phyloP scores from a whole-genome alignment of 2,329 filamentous ascomycete genomes.

The Berkeleyomyces rouxiae region DNA sequence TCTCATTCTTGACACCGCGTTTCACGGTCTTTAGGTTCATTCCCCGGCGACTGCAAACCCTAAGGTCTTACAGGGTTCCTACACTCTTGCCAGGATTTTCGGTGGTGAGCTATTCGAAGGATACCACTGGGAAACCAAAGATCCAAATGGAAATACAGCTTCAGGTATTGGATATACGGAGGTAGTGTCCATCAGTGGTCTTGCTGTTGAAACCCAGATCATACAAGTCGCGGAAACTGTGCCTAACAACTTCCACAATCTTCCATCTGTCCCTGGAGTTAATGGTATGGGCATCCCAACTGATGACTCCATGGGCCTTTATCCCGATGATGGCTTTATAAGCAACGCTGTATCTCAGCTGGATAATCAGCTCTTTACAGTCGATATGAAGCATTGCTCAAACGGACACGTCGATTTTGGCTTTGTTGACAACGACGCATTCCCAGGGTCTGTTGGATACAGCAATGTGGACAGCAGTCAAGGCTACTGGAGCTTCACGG shows the following conservation, averaged over 20 bases:
- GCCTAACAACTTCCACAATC: slow-evolving; percentile 24
- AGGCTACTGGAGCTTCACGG: slow-evolving; percentile 46
- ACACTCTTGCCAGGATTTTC: slow-evolving; percentile 24
- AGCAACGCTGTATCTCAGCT: slow-evolving; percentile 17
- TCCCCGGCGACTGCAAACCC: slow-evolving; percentile 24
- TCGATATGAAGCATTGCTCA: slow-evolving; percentile 42
- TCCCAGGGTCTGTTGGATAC: slow-evolving; percentile 42
- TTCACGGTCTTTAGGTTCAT: slow-evolving; percentile 32
- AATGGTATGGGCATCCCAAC: slow-evolving; percentile 27
- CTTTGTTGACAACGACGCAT: slow-evolving; percentile 45
- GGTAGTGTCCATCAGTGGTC: too few relatives aligned
- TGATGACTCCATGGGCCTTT: slow-evolving; percentile 25
- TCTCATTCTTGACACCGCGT: slow-evolving; percentile 31
- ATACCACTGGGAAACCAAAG: slow-evolving; percentile 25
- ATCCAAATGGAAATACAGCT: slow-evolving; percentile 28
- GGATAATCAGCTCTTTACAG: slow-evolving; percentile 35
- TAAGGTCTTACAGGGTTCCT: slow-evolving; percentile 24
- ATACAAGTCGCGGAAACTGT: slow-evolving; percentile 28
- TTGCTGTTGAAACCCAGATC: too few relatives aligned
- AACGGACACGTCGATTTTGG: slow-evolving; percentile 60
- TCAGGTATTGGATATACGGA: slow-evolving; percentile 29
- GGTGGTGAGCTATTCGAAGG: slow-evolving; percentile 23
- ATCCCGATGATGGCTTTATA: slow-evolving; percentile 27
- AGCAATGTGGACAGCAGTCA: slow-evolving; percentile 37
- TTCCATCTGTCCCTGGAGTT: slow-evolving; percentile 22